Base-by-base conservation (phyloP, 805 yeast species). In the Candida khao-thaluensis region DNA sequence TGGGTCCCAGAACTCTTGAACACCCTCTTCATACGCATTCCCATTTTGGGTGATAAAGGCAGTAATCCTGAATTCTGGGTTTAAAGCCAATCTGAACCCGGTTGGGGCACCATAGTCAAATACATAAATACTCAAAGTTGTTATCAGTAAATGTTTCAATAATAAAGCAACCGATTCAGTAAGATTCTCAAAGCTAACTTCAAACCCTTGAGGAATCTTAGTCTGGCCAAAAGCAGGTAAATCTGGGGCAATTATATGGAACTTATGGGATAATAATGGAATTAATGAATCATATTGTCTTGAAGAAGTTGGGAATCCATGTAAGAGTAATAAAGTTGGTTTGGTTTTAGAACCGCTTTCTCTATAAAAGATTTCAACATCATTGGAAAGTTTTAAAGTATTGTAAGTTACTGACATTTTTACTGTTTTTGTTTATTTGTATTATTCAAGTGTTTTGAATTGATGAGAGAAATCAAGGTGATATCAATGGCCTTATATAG, bases 61-160 rank as follows among this genome's bases (percentile, higher is more conserved):
- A 4, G 49, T 35, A 12, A 69, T 52, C 6, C 45, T 40, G 4
- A 49, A 42, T 2, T 72, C 69, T 5, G 51, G 38, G 20, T 48
- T 55, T 38, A 67, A 44, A 4, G 71, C 69, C 17, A 70, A 43
- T 37, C 74, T 56, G 26, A 59, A 53, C 0, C 66, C 74, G 6
- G 60, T 59, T 7, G 75, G 75, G 7, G 73, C 60, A 28, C 76
- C 75, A 43, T 70, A 70, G 45, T 70, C 76, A 45, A 70, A 69
- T 16, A 68, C 44, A 44, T 66, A 70, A 15, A 68, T 43, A 11
- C 54, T 48, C 35, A 59, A 67, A 30, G 54, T 59, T 6, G 46
- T 37, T 23, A 66, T 42, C 1, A 44, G 46, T 20, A 66, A 40
- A 1, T 33, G 43, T 9, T 55, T 51, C 18, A 64, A 44, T 39